Base-by-base conservation (phyloP, 2,329 filamentous ascomycete species). In the Celoporthe dispersa region DNA sequence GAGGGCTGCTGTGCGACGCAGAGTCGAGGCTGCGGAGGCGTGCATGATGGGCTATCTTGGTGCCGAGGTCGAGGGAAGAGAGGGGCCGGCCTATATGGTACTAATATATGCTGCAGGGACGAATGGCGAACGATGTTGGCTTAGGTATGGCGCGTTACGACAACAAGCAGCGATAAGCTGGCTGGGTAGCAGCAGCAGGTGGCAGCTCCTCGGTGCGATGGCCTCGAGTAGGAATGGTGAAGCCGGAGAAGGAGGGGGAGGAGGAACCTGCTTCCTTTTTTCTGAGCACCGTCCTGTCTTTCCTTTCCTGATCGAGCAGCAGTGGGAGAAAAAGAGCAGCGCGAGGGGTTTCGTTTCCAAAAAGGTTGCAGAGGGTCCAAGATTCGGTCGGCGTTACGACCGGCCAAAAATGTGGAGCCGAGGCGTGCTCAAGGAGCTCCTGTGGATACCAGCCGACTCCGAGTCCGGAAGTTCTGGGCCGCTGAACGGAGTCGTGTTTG, bases 11-110 rank as follows among this genome's bases (percentile, higher is more conserved):
- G 70, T 66, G 70, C 70, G 70, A 70, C 70, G 65, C 31, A 72
- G 55, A n/a, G 70, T 70, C 70, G 70, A 68, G 53, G 68, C 70
- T 64, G 70, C 70, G 31, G 70, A 67, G 65, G 70, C 64, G 66
- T 62, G 68, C 70, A 72, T 72, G 68, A 59, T 64, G 64, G 65
- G 55, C 22, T 66, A 12, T 33, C 12, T 44, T 44, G 31, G 33
- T 22, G 28, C 31, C 35, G 33, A n/a, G 37, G 41, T 53, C 19
- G 63, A 51, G 39, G 35, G 41, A 22, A 25, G 41, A 28, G 64
- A 53, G 51, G 48, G 11, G 37, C 16, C 11, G 37, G 35, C 35
- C 25, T 63, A 16, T 25, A 19, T n/a, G 39, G 19, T 12, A 48
- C 44, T n/a, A 48, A 2, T n/a, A 33, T 31, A 19, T 57, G 53